Evolutionary conservation across 306 rosid species (phyloP), one percentile per base, ranked within the genome.

Genomic region (Dicorynia guianensis): DNA sequence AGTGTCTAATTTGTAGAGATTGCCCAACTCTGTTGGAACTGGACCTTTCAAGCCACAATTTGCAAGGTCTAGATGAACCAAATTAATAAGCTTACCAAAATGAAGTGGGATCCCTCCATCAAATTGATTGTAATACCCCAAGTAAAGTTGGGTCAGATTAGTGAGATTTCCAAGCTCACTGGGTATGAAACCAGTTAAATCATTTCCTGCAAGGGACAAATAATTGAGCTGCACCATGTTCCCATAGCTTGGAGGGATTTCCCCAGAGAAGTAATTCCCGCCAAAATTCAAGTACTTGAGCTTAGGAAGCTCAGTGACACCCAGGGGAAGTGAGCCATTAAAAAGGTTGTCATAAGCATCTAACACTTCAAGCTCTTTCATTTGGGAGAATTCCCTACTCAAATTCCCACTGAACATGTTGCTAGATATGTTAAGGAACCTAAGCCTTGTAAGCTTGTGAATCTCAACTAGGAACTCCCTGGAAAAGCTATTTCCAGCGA

Each of bases 161-260:
- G 85, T 82, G 52, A 93, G 89, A 49, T 88, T 88, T 11, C 97
- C 98, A 57, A 93, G 80, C 82, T 89, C 88, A 49, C 39, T 14
- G 3, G 98, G 98, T 75, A 93, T 89, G 63, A 60, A 47, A 34
- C 98, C 98, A 60, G 81, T 74, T 71, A 93, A 78, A 75, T 90
- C 96, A 86, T 93, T 93, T 25, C 98, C 98, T 17, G 93, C 97
- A 65, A 93, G 87, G 13, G 91, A 88, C 8, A 93, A 80, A 64
- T 75, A 89, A 5, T 80, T 81, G 33, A 93, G 85, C 72, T 81
- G 72, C 70, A 59, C 17, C 87, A 93, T 80, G 11, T 64, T 67
- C 30, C 94, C 96, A 82, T 93, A 93, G 58, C 74, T 83, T 55
- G 77, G 62, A 54, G 97, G 97, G 72, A 93, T 91, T 57, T 42